Evolutionary conservation across 2,329 filamentous ascomycete genomes (phyloP).

Genomic region (Volutella citrinella): DNA sequence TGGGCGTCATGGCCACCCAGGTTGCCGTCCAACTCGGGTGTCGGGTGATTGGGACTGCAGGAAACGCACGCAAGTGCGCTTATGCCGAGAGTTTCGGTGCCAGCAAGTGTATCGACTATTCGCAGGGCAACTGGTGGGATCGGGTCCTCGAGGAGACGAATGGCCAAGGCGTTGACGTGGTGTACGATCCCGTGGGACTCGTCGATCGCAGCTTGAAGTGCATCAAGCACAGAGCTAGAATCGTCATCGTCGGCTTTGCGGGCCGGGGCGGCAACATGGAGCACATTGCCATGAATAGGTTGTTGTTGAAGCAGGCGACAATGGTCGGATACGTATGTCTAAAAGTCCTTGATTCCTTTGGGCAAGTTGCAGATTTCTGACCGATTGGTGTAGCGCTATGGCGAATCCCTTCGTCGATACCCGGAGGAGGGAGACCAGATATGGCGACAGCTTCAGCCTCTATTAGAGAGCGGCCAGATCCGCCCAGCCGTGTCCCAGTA

Average conservation of each 20-base stretch:
- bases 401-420: conserved; percentile 50
- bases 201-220: conserved; percentile 53
- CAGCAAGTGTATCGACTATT: conserved; percentile 40
- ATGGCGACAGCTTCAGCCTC: conserved; percentile 48
- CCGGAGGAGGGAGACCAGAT: conserved; percentile 44
- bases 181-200: conserved; percentile 57
- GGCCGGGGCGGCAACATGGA: conserved; percentile 52
- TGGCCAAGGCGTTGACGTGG: conserved; percentile 51
- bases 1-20: conserved; percentile 55
- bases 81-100: conserved; percentile 40
- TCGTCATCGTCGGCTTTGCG: conserved; percentile 59
- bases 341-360: too few species aligned
- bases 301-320: conserved; percentile 51
- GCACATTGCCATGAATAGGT: conserved; percentile 50
- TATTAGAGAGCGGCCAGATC: conserved; percentile 46
- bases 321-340: conserved; percentile 49
- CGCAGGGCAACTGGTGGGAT: conserved; percentile 44
- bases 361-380: not conserved
- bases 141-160: conserved; percentile 44
- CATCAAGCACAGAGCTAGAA: conserved; percentile 48
- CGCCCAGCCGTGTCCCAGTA: conserved; percentile 49
- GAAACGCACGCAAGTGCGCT: conserved; percentile 41
- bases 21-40: conserved; percentile 52
- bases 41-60: conserved; percentile 51
- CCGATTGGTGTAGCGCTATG: conserved; percentile 44